These are phyloP conservation scores for Oehlia diaphana DNA, from an alignment of 192 early-diverging fungal genomes.

Conservation along the genomic window DNA sequence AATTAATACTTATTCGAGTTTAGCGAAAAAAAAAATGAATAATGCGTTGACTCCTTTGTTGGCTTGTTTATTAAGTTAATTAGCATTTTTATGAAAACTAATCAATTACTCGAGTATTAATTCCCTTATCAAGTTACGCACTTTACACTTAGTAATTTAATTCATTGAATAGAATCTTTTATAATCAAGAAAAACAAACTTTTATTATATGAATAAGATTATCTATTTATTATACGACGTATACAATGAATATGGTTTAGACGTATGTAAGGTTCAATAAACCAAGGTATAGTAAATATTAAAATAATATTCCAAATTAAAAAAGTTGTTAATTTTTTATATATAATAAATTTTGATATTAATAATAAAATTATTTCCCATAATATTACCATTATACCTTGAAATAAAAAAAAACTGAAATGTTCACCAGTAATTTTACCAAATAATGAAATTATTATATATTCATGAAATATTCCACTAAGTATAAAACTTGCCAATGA, in stretches of 20 bases:
- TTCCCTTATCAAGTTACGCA: no score
- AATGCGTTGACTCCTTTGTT: no score
- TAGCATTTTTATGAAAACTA: no score
- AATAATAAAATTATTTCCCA: background rate
- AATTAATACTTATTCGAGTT: no score
- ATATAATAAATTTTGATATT: background rate
- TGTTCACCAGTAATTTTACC: slow-evolving; percentile 1
- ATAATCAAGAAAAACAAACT: no score
- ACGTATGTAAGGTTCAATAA: slow-evolving; percentile 11
- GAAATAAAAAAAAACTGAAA: slow-evolving; percentile 15
- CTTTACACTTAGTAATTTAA: no score
- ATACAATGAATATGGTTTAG: background rate
- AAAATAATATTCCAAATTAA: slow-evolving; percentile 8
- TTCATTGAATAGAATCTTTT: no score
- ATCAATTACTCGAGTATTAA: no score
- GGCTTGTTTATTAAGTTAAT: no score
- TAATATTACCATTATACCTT: background rate
- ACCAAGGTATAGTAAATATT: slow-evolving; percentile 10
- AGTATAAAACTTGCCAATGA: background rate
- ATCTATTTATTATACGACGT: background rate
- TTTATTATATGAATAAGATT: no score
- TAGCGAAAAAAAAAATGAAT: no score
- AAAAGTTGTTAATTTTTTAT: background rate
- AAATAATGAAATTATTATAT: background rate
- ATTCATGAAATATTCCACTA: slow-evolving; percentile 16